Conservation (phyloP, 2,329 filamentous ascomycete genomes). For the Cordyceps pruinosa region DNA sequence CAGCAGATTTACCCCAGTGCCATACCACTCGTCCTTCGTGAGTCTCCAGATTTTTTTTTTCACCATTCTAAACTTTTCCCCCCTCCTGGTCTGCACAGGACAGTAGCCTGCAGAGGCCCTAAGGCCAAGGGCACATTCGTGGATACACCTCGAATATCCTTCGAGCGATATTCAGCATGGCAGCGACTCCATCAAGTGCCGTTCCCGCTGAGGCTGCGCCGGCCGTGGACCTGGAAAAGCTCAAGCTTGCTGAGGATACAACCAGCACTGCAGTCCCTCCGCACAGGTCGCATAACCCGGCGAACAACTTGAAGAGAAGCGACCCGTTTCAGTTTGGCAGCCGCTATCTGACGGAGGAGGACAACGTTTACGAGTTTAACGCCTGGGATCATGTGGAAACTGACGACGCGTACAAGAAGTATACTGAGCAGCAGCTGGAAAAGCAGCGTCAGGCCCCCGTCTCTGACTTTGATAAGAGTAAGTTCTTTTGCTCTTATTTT, state of each 20-base stretch:
- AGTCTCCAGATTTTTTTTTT: neutral
- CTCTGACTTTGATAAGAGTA: conserved; percentile 84
- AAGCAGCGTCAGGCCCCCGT: conserved; percentile 83
- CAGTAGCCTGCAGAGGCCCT: neutral
- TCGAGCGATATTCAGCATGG: neutral
- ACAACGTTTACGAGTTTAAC: conserved; percentile 95
- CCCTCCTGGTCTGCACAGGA: neutral
- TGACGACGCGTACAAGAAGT: conserved; percentile 80
- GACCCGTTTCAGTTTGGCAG: conserved; percentile 96
- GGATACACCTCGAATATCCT: neutral
- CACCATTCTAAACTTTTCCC: neutral
- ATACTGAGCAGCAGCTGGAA: conserved; percentile 75
- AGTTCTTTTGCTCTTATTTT: conserved; percentile 26
- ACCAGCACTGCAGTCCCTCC: conserved; percentile 35
- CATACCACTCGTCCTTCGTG: neutral
- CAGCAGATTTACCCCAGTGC: neutral
- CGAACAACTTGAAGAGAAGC: conserved; percentile 72
- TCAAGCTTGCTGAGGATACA: conserved; percentile 18
- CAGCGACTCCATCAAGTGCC: conserved; percentile 17
- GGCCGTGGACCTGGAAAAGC: conserved; percentile 20
- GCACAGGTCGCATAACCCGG: conserved; percentile 64
- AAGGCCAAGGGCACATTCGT: neutral
- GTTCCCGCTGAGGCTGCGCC: conserved; percentile 18
- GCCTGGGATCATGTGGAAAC: conserved; percentile 98
- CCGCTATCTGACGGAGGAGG: conserved; percentile 72